Conservation (phyloP, 202 grass and related monocot genomes). For the Hordeum pubiflorum region DNA sequence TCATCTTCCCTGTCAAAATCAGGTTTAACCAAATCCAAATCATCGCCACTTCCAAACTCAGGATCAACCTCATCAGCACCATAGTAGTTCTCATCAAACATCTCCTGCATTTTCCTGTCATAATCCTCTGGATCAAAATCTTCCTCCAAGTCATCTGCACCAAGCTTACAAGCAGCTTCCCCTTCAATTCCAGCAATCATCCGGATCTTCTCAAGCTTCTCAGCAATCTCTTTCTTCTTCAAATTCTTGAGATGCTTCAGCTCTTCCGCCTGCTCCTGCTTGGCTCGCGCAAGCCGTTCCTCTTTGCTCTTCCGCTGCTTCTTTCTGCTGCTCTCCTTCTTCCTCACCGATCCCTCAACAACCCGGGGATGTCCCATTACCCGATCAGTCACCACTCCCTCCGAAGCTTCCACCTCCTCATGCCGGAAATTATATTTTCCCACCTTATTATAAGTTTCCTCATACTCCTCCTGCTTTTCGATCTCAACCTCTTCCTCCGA, state of each 20-base stretch:
- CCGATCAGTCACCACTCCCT: constrained; percentile 35
- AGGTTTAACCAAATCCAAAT: constrained; percentile 53
- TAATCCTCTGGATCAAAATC: constrained; percentile 84
- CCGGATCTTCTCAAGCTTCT: constrained; percentile 67
- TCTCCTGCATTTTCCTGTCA: constrained; percentile 73
- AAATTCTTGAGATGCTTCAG: constrained; percentile 90
- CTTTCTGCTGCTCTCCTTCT: constrained; percentile 80
- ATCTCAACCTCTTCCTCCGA: constrained; percentile 63
- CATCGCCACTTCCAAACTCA: constrained; percentile 51
- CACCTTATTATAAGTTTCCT: background rate
- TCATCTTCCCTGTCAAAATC: constrained; percentile 87
- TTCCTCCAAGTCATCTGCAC: constrained; percentile 70
- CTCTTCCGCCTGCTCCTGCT: constrained; percentile 66
- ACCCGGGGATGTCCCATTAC: constrained; percentile 70
- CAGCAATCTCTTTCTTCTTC: constrained; percentile 92
- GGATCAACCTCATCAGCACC: constrained; percentile 66
- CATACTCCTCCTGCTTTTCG: constrained; percentile 52
- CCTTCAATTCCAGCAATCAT: constrained; percentile 60
- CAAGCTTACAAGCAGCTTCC: constrained; percentile 44
- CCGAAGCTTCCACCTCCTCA: constrained; percentile 53
- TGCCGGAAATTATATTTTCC: constrained; percentile 52
- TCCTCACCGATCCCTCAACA: constrained; percentile 85
- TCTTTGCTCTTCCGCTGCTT: constrained; percentile 80
- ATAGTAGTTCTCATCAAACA: constrained; percentile 69
- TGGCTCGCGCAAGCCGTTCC: constrained; percentile 56